Conservation (phyloP, 2,329 filamentous ascomycete genomes). For the Stemphylium vesicarium region DNA sequence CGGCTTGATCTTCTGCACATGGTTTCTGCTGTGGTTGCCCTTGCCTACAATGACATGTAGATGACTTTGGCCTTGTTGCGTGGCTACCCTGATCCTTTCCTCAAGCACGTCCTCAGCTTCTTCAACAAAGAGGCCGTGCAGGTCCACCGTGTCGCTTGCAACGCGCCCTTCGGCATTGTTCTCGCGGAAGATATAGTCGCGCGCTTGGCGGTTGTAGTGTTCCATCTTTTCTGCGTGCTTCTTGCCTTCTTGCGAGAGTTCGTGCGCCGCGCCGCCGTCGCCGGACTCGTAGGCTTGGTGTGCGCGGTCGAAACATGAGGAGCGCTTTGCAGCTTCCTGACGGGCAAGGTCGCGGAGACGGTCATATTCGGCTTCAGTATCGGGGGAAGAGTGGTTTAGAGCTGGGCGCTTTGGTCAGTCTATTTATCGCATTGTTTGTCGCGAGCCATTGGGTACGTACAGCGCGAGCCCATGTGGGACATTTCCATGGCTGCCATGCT, state of each 20-base stretch:
- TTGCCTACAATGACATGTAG: slow-evolving; percentile 96
- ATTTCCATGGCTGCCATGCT: slow-evolving; percentile 43
- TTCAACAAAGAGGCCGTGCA: slow-evolving; percentile 93
- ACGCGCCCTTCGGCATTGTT: slow-evolving; percentile 84
- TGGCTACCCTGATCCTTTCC: slow-evolving; percentile 80
- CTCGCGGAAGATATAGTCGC: slow-evolving; percentile 92
- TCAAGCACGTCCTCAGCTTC: slow-evolving; percentile 93
- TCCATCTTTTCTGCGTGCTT: slow-evolving; percentile 83
- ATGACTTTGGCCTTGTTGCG: slow-evolving; percentile 75
- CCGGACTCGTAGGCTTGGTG: slow-evolving; percentile 82
- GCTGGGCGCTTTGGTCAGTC: slow-evolving; percentile 26
- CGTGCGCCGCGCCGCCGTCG: slow-evolving; percentile 82
- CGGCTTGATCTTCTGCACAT: slow-evolving; percentile 96
- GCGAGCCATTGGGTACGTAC: slow-evolving; percentile 24
- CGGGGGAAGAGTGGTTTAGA: slow-evolving; percentile 43
- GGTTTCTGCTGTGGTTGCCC: slow-evolving; percentile 82
- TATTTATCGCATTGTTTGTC: slow-evolving; percentile 2
- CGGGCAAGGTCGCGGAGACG: slow-evolving; percentile 83
- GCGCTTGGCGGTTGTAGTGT: slow-evolving; percentile 86
- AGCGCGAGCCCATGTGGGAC: slow-evolving; percentile 45
- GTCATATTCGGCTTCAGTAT: slow-evolving; percentile 83
- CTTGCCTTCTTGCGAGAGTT: slow-evolving; percentile 85
- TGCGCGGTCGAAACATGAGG: slow-evolving; percentile 71
- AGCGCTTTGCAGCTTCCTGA: slow-evolving; percentile 78
- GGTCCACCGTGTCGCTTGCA: slow-evolving; percentile 82